A percentile compares a stretch with the other conserved stretches of the same genome.
phyloP scores from a whole-genome alignment of 2,329 filamentous ascomycete genomes.

The Xylaria sp. region DNA sequence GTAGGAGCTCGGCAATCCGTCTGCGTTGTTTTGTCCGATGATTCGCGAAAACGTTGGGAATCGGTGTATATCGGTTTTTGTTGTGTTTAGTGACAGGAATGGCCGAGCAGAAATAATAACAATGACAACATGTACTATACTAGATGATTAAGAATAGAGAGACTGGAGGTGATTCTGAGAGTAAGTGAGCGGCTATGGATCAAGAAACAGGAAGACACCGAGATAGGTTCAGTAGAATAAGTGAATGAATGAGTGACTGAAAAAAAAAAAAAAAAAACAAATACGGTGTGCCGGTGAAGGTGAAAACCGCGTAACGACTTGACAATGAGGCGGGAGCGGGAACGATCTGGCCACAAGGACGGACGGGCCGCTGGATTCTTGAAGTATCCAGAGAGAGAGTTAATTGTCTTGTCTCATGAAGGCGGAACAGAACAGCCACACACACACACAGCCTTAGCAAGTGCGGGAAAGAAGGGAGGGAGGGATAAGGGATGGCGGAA shows the following conservation, averaged over 20 bases:
- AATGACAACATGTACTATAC: slow-evolving; percentile 2
- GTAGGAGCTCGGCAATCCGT: not conserved
- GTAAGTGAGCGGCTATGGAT: slow-evolving; percentile 28
- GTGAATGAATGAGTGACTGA: slow-evolving; percentile 15
- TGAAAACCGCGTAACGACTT: slow-evolving; percentile 37
- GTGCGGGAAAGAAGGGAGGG: slow-evolving; percentile 36
- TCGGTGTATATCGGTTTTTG: not conserved
- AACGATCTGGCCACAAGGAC: slow-evolving; percentile 40
- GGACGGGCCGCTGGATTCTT: slow-evolving; percentile 38
- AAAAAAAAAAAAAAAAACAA: slow-evolving; percentile 7
- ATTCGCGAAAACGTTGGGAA: not conserved
- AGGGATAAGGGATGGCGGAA: slow-evolving; percentile 24
- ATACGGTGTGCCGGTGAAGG: slow-evolving; percentile 23
- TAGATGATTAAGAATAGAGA: slow-evolving; percentile 22
- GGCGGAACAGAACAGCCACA: slow-evolving; percentile 40
- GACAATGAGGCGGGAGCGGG: slow-evolving; percentile 41
- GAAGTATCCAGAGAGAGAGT: slow-evolving; percentile 38
- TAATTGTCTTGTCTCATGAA: slow-evolving; percentile 38
- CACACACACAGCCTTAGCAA: slow-evolving; percentile 37
- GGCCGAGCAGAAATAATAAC: slow-evolving; percentile 1
- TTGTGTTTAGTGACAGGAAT: not conserved
- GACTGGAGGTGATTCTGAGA: slow-evolving; percentile 6
- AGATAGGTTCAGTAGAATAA: slow-evolving; percentile 11
- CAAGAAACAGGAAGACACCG: slow-evolving; percentile 5
- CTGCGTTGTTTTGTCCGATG: slow-evolving; percentile 3